phyloP scores from a whole-genome alignment of 164 flowering plant species.

The Chloranthus sessilifolius region DNA sequence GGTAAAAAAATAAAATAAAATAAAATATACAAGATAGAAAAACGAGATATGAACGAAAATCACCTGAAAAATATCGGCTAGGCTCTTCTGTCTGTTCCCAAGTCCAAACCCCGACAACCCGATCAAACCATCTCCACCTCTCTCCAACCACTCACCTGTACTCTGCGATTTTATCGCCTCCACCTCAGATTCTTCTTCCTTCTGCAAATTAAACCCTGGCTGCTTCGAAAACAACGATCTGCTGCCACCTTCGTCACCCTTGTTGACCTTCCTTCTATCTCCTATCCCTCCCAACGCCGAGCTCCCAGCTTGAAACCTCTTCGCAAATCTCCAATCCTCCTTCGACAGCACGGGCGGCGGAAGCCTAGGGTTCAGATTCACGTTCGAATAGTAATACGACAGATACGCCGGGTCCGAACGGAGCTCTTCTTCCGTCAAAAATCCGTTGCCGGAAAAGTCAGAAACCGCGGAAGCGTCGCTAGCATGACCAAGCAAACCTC shows the following conservation, averaged over 20 bases:
- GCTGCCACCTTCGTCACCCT: slow-evolving; percentile 22
- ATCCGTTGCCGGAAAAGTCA: slow-evolving; percentile 14
- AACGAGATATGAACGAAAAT: slow-evolving; percentile 1
- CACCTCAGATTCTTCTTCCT: slow-evolving; percentile 26
- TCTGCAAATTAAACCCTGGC: slow-evolving; percentile 36
- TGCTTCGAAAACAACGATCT: slow-evolving; percentile 45
- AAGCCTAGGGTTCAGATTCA: slow-evolving; percentile 68
- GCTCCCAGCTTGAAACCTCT: slow-evolving; percentile 44
- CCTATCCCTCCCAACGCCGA: slow-evolving; percentile 47
- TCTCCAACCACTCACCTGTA: slow-evolving; percentile 27
- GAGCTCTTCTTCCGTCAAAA: slow-evolving; percentile 49
- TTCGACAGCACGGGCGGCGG: slow-evolving; percentile 75
- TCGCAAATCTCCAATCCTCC: slow-evolving; percentile 71
- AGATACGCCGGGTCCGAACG: slow-evolving; percentile 72
- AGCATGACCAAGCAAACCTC: slow-evolving; percentile 40
- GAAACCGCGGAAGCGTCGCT: slow-evolving; percentile 8
- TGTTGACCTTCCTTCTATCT: slow-evolving; percentile 51
- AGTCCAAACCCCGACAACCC: slow-evolving; percentile 68
- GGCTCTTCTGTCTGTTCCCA: slow-evolving; percentile 59
- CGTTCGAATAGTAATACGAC: slow-evolving; percentile 60
- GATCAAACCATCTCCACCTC: slow-evolving; percentile 73
- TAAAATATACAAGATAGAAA: background rate
- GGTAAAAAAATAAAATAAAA: background rate
- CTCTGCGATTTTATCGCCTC: slow-evolving; percentile 21
- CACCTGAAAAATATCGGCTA: slow-evolving; percentile 78